Evolutionary conservation across 768 basidiomycete genomes (phyloP).

Genomic region (Ramaria sp.): DNA sequence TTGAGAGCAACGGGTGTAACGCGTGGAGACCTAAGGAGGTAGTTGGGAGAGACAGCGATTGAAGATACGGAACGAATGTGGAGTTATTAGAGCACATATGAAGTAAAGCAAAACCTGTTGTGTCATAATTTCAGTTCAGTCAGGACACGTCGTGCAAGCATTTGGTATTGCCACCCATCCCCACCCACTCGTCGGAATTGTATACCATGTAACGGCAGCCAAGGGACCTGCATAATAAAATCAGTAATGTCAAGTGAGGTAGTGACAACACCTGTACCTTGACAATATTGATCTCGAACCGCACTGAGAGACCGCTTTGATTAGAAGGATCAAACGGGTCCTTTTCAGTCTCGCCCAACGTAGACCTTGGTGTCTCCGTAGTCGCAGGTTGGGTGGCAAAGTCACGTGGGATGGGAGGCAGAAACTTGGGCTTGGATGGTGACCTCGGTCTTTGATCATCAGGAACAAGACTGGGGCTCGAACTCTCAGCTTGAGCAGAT

Average conservation of each 20-base stretch:
- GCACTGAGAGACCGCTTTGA: slow-evolving; percentile 72
- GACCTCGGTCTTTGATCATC: slow-evolving; percentile 30
- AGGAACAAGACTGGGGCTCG: slow-evolving; percentile 15
- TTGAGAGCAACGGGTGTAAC: neutral
- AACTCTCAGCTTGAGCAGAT: slow-evolving; percentile 18
- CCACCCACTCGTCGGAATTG: slow-evolving; percentile 88
- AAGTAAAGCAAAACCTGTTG: neutral
- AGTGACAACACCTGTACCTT: slow-evolving; percentile 50
- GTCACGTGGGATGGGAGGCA: slow-evolving; percentile 78
- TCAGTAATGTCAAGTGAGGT: neutral
- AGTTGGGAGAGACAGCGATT: neutral
- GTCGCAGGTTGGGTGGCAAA: slow-evolving; percentile 28
- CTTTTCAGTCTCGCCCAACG: slow-evolving; percentile 44
- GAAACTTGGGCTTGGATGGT: slow-evolving; percentile 47
- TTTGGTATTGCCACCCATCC: slow-evolving; percentile 96
- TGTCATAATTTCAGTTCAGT: slow-evolving; percentile 77
- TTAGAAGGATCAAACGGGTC: slow-evolving; percentile 66
- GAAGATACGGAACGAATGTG: neutral
- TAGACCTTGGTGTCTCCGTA: slow-evolving; percentile 9
- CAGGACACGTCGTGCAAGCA: slow-evolving; percentile 80
- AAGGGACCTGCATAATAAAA: slow-evolving; percentile 56
- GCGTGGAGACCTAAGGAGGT: neutral
- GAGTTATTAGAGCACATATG: neutral
- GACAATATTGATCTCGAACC: slow-evolving; percentile 95
- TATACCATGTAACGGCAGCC: slow-evolving; percentile 86